A percentile compares a stretch with the other conserved stretches of the same genome.
Evolutionary conservation across 2,329 filamentous ascomycete species (phyloP).

Genomic region (Epichloe glyceriae): DNA sequence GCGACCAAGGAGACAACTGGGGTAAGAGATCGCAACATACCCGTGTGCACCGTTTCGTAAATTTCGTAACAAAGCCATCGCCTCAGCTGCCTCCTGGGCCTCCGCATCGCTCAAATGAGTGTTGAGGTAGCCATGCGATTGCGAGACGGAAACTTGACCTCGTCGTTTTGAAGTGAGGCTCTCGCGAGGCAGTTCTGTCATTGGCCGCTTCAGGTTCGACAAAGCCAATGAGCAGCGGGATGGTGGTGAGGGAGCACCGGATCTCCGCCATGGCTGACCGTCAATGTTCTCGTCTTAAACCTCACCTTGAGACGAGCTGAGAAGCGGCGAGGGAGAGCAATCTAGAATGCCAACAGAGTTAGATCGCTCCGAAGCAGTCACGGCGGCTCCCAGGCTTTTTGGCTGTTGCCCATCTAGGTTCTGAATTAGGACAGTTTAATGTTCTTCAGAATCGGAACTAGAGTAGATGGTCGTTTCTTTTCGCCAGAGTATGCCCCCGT

Average conservation of each 20-base stretch:
- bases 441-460: no score
- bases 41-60: neutral
- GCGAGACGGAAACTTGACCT: neutral
- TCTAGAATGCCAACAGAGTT: no score
- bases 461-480: no score
- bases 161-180: constrained; percentile 1
- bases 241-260: constrained; percentile 1
- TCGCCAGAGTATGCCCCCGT: neutral
- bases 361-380: no score
- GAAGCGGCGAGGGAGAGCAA: no score
- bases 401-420: no score
- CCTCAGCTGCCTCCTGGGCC: neutral
- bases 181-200: neutral
- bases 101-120: no score
- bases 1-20: neutral
- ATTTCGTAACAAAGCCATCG: neutral
- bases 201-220: neutral
- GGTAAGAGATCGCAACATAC: neutral
- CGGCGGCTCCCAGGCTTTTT: no score
- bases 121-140: neutral
- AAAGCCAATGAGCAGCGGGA: neutral
- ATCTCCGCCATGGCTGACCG: neutral
- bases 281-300: neutral
- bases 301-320: neutral
- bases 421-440: no score